These are phyloP conservation scores for Grigorovia jiainica DNA, from an alignment of 805 yeast genomes.

Conservation along the genomic window DNA sequence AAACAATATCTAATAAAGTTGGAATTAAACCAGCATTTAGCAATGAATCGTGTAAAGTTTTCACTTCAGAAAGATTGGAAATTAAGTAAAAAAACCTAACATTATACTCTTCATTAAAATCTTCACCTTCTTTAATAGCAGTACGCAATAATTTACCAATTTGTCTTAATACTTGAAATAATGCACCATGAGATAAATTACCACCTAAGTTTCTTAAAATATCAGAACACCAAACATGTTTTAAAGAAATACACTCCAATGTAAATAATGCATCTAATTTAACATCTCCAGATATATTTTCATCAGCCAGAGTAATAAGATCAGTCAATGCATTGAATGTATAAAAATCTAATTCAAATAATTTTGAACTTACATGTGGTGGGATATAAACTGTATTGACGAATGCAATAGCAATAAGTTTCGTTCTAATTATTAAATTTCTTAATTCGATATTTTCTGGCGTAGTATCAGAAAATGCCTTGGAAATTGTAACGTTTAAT, in stretches of 20 bases:
- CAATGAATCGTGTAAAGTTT: constrained; percentile 44
- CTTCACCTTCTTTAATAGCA: constrained; percentile 24
- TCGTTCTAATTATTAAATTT: constrained; percentile 48
- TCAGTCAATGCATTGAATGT: constrained; percentile 61
- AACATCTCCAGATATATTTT: constrained; percentile 42
- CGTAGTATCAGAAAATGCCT: constrained; percentile 56
- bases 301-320: constrained; percentile 55
- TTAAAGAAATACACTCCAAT: constrained; percentile 57
- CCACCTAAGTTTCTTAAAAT: constrained; percentile 72
- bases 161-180: constrained; percentile 61
- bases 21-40: constrained; percentile 69
- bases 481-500: constrained; percentile 52
- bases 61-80: constrained; percentile 50
- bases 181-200: constrained; percentile 74
- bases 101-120: constrained; percentile 40
- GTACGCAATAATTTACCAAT: constrained; percentile 45
- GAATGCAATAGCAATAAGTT: constrained; percentile 59
- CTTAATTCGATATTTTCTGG: constrained; percentile 47
- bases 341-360: constrained; percentile 67
- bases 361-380: constrained; percentile 49
- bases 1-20: constrained; percentile 52
- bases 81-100: constrained; percentile 49
- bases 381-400: constrained; percentile 48
- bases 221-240: constrained; percentile 65
- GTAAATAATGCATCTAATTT: constrained; percentile 55